These are phyloP conservation scores for Pichia cephalocereana DNA, from an alignment of 805 yeast genomes.

Conservation along the genomic window DNA sequence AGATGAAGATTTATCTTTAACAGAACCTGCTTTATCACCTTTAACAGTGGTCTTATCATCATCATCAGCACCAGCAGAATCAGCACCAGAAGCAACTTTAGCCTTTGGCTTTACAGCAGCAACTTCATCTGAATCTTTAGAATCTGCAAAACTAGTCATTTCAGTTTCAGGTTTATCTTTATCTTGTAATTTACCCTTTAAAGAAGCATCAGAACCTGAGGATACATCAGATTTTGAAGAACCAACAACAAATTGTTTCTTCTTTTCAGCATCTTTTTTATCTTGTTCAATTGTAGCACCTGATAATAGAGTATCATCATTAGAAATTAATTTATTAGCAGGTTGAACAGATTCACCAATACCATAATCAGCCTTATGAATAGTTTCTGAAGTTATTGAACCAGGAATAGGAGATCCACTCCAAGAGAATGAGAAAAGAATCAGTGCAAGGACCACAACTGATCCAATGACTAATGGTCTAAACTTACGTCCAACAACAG, in stretches of 20 bases:
- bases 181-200: conserved; percentile 8
- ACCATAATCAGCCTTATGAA: conserved; percentile 7
- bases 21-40: neutral
- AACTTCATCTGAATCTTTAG: neutral
- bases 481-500: conserved; percentile 8
- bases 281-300: conserved; percentile 12
- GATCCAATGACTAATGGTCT: conserved; percentile 7
- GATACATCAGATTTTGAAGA: conserved; percentile 5
- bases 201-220: conserved; percentile 12
- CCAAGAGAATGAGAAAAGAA: conserved; percentile 1
- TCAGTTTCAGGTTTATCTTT: conserved; percentile 4
- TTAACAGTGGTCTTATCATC: neutral
- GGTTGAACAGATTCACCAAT: conserved; percentile 4
- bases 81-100: neutral
- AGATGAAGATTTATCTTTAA: neutral
- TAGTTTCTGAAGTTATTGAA: neutral
- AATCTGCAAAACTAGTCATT: neutral
- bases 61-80: neutral
- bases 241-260: conserved; percentile 1
- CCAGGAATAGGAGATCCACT: neutral
- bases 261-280: conserved; percentile 6
- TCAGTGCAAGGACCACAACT: conserved; percentile 1
- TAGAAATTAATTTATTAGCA: conserved; percentile 3
- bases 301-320: conserved; percentile 4
- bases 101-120: neutral